Evolutionary conservation across 2,329 filamentous ascomycete genomes (phyloP).

Genomic region (Pseudogymnoascus pannorum): DNA sequence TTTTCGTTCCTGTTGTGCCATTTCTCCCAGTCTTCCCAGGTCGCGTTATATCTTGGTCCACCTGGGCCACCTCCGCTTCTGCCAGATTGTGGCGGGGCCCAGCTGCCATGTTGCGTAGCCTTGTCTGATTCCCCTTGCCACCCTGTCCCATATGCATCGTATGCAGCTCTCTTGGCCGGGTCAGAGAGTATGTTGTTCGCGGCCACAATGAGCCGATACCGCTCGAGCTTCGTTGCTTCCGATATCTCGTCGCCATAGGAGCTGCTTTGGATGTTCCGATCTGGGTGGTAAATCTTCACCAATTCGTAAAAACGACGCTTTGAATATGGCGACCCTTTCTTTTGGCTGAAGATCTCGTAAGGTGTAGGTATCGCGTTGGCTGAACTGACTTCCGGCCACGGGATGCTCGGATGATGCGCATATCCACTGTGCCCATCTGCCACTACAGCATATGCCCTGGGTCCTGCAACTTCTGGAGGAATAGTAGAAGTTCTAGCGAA

Average conservation of each 20-base stretch:
- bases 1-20: slow-evolving; percentile 54
- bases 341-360: slow-evolving; percentile 73
- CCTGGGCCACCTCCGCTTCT: slow-evolving; percentile 18
- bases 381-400: slow-evolving; percentile 27
- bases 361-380: slow-evolving; percentile 49
- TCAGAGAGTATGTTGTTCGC: slow-evolving; percentile 86
- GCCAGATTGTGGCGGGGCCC: slow-evolving; percentile 15
- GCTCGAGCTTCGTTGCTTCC: slow-evolving; percentile 63
- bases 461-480: slow-evolving; percentile 8
- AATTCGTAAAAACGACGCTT: slow-evolving; percentile 83
- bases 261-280: slow-evolving; percentile 44
- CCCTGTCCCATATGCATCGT: slow-evolving; percentile 74
- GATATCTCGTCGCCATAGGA: slow-evolving; percentile 41
- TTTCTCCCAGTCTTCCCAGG: slow-evolving; percentile 95
- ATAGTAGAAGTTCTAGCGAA: slow-evolving; percentile 13
- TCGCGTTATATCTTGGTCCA: slow-evolving; percentile 65
- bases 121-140: slow-evolving; percentile 52
- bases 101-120: slow-evolving; percentile 17
- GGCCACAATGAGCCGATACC: slow-evolving; percentile 80
- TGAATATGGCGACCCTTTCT: slow-evolving; percentile 60
- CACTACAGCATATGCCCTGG: slow-evolving; percentile 32
- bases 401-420: slow-evolving; percentile 25
- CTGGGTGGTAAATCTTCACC: slow-evolving; percentile 94
- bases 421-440: slow-evolving; percentile 30
- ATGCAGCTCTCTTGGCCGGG: slow-evolving; percentile 67